Conservation (phyloP, 192 early-diverging fungal genomes). For the Backusella mclennaniae region DNA sequence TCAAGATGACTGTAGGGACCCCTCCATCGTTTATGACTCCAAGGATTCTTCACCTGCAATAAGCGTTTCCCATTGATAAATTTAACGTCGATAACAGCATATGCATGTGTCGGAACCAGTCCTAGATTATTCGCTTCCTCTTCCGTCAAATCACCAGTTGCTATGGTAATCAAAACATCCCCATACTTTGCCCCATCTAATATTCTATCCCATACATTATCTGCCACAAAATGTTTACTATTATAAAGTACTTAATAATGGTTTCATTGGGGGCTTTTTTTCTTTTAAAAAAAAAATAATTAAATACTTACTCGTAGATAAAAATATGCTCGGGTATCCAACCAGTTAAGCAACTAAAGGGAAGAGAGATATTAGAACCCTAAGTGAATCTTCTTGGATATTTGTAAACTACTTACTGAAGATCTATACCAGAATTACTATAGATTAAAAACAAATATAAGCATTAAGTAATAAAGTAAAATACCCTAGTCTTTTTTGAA, state of each 20-base stretch:
- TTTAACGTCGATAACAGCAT: conserved; percentile 74
- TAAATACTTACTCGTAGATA: conserved; percentile 59
- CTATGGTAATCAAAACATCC: conserved; percentile 76
- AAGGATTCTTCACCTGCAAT: conserved; percentile 89
- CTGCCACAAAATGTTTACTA: conserved; percentile 54
- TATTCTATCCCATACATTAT: conserved; percentile 76
- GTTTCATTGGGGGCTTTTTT: neutral
- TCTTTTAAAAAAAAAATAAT: neutral
- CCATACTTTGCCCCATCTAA: conserved; percentile 65
- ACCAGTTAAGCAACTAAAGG: conserved; percentile 73
- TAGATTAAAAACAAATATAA: conserved; percentile 3
- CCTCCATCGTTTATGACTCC: conserved; percentile 88
- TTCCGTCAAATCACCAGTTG: conserved; percentile 76
- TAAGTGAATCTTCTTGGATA: neutral
- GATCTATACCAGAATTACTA: conserved; percentile 88
- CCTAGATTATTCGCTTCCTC: conserved; percentile 65
- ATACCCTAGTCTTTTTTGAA: neutral
- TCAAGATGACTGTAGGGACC: conserved; percentile 72
- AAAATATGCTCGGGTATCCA: conserved; percentile 95
- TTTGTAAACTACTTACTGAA: conserved; percentile 51
- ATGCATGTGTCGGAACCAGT: conserved; percentile 87
- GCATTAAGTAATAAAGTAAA: conserved; percentile 7
- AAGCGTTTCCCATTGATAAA: conserved; percentile 63
- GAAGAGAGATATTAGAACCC: neutral
- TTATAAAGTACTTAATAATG: neutral